Percentiles rank a stretch among this genome's conserved stretches.
phyloP scores from a whole-genome alignment of 2,329 filamentous ascomycete genomes.

The Claviceps citrina region DNA sequence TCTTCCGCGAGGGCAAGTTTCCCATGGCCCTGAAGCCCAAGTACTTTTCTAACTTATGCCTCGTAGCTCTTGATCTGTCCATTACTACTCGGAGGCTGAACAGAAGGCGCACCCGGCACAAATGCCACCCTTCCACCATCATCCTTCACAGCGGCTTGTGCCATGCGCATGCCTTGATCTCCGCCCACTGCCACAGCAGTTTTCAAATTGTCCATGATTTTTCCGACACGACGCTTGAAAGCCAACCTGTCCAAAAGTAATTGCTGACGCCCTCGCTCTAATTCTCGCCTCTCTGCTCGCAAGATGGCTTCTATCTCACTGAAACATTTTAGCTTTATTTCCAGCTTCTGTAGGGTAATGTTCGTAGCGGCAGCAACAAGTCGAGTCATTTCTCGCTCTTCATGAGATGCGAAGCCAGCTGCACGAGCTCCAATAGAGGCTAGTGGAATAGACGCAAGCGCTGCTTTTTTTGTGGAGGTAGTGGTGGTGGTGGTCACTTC shows the following conservation, averaged over 20 bases:
- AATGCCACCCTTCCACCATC: constrained; percentile 40
- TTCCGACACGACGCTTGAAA: constrained; percentile 74
- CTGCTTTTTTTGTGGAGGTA: constrained; percentile 30
- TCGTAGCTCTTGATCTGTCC: constrained; percentile 44
- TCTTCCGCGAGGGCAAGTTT: too few relatives aligned
- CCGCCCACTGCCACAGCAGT: constrained; percentile 33
- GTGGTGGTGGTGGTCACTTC: constrained; percentile 35
- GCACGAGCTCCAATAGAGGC: constrained; percentile 75
- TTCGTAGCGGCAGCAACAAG: constrained; percentile 87
- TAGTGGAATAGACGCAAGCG: constrained; percentile 63
- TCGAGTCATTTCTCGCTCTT: constrained; percentile 91
- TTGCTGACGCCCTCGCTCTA: constrained; percentile 83
- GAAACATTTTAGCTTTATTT: constrained; percentile 91
- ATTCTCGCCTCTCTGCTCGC: constrained; percentile 78
- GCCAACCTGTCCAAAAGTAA: constrained; percentile 82
- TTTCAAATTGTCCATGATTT: constrained; percentile 63
- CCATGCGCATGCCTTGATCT: constrained; percentile 33
- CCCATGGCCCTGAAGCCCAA: background rate
- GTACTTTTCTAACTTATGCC: constrained; percentile 22
- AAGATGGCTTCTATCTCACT: constrained; percentile 88
- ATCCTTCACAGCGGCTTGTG: constrained; percentile 26
- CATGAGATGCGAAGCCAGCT: constrained; percentile 79
- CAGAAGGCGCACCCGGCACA: constrained; percentile 24
- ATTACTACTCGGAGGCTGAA: constrained; percentile 40
- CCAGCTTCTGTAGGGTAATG: constrained; percentile 84